Base-by-base conservation (phyloP, 495 filamentous ascomycete genomes). In the Podospora anserina region DNA sequence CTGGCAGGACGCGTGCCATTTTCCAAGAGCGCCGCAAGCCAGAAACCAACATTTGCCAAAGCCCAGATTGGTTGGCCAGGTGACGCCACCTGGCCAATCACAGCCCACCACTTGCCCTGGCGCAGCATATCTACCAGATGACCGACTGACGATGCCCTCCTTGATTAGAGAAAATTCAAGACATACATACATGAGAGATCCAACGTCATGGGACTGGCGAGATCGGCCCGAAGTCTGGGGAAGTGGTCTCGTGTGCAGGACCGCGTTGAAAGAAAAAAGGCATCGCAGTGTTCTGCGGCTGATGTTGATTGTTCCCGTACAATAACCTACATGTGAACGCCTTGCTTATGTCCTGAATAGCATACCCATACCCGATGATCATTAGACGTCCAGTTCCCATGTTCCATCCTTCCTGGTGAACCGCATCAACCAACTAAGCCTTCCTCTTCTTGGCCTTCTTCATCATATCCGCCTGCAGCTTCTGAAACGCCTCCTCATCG, bases 401-500 rank as follows among this genome's bases (percentile, higher is more conserved):
- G 13, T 49, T 3, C 39, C 7, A 6, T 13, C 39, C 9, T 13
- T 13, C 39, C 39, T 16, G 39, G 13, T 0, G 13, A 5, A 49
- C 0, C 7, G 9, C 39, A 19, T 54, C 44, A 53, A 66, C 0
- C n/a, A 16, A 63, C 73, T 65, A 76, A 61, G 66, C 60, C 23
- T 68, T 73, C 30, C 67, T 67, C 65, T 72, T 76, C 73, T 81
- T 84, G 16, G 67, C 75, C 69, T 82, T 84, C 74, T 83, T 85
- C 61, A 78, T 67, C 63, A 77, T 71, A 0, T 74, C 67, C n/a
- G 69, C 71, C 53, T 75, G 76, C 19, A 78, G 54, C 26, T 79
- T 82, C 71, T 87, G 83, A 72, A 92, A 93, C 11, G 85, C 83
- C 77, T 91, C 89, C 74, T 92, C 91, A 0, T 87, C 83, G 11